Percentiles rank a stretch among this genome's conserved stretches.
Conservation (phyloP, 495 filamentous ascomycete genomes). For the Arthonia radiata region DNA sequence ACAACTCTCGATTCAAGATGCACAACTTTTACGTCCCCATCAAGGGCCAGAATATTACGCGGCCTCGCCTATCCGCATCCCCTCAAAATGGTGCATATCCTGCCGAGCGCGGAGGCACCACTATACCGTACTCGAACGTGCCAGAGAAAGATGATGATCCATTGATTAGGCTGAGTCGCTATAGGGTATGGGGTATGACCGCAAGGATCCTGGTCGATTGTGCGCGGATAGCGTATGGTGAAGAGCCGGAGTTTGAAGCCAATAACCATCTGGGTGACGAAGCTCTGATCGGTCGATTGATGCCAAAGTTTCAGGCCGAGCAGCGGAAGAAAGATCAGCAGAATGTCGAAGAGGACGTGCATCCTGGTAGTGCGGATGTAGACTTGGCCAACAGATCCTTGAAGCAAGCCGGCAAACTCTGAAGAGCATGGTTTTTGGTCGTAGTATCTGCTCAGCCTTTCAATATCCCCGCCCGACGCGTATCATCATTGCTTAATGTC, state of each 20-base stretch:
- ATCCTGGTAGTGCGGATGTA: no score
- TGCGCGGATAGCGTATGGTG: conserved; percentile 54
- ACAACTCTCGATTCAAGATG: conserved; percentile 41
- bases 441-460: no score
- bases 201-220: conserved; percentile 69
- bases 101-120: conserved; percentile 14
- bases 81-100: conserved; percentile 5
- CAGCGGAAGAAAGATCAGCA: no score
- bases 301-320: no score
- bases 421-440: no score
- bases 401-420: no score
- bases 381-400: no score
- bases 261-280: conserved; percentile 66
- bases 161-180: conserved; percentile 23
- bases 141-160: conserved; percentile 20
- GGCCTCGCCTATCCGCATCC: conserved; percentile 3
- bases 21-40: conserved; percentile 78
- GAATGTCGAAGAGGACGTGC: no score
- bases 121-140: conserved; percentile 8
- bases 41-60: conserved; percentile 30
- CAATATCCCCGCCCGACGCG: no score
- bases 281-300: conserved; percentile 36
- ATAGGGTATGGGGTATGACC: conserved; percentile 82
- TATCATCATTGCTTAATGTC: no score
- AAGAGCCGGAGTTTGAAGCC: conserved; percentile 65